Conservation (phyloP, 2,329 filamentous ascomycete species). For the Fusarium sarcochroum region DNA sequence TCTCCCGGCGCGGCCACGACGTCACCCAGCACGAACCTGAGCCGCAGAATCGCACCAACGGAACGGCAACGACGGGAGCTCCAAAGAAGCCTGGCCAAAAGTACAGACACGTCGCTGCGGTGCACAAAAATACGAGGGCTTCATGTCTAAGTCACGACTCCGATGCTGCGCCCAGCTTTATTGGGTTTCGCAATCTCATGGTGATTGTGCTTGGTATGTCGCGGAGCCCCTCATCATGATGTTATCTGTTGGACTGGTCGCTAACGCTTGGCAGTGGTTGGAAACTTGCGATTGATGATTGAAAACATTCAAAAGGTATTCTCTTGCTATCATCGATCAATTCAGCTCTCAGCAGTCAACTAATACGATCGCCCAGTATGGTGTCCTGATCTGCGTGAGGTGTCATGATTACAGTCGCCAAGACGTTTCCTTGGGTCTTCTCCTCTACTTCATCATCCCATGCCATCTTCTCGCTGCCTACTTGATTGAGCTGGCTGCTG, state of each 20-base stretch:
- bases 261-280: constrained; percentile 74
- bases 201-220: constrained; percentile 85
- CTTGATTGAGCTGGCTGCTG: constrained; percentile 87
- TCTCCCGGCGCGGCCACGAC: constrained; percentile 48
- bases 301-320: constrained; percentile 94
- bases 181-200: constrained; percentile 97
- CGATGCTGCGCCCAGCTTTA: constrained; percentile 80
- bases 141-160: constrained; percentile 92
- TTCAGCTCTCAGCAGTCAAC: neutral
- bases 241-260: constrained; percentile 27
- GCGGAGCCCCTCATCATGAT: constrained; percentile 29
- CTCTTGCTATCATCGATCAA: neutral
- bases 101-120: constrained; percentile 92
- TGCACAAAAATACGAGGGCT: constrained; percentile 79
- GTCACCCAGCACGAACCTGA: constrained; percentile 49
- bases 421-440: constrained; percentile 81
- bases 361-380: constrained; percentile 74
- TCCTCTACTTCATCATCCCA: constrained; percentile 89
- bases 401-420: constrained; percentile 89
- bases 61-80: constrained; percentile 44
- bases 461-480: constrained; percentile 93
- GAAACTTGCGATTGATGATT: constrained; percentile 93
- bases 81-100: constrained; percentile 60
- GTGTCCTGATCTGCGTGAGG: constrained; percentile 90
- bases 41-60: constrained; percentile 39